Evolutionary conservation across 2,329 filamentous ascomycete genomes (phyloP).

Genomic region (Cordyceps militaris): DNA sequence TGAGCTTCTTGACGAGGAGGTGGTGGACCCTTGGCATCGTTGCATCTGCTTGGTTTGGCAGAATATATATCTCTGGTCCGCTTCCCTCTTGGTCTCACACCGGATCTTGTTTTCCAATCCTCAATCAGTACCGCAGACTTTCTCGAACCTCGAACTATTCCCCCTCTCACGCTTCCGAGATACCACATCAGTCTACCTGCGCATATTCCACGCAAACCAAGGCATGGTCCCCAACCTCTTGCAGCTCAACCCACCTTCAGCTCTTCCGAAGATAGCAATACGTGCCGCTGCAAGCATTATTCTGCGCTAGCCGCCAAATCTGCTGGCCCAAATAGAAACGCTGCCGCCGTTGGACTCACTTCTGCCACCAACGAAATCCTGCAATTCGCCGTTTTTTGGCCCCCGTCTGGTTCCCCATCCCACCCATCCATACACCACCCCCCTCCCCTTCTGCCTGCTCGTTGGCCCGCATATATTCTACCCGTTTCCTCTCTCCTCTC

Average conservation of each 20-base stretch:
- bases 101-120: not conserved
- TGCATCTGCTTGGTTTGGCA: constrained; percentile 4
- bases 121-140: not conserved
- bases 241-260: not conserved
- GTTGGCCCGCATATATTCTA: constrained; percentile 13
- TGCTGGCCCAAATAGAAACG: constrained; percentile 7
- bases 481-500: not conserved
- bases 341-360: constrained; percentile 10
- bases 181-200: not conserved
- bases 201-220: not conserved
- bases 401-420: constrained; percentile 4
- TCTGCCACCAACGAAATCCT: constrained; percentile 11
- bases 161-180: no score
- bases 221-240: not conserved
- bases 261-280: constrained; percentile 7
- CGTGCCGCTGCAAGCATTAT: constrained; percentile 1
- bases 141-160: not conserved
- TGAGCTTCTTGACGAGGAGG: constrained; percentile 4
- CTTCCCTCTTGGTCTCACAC: not conserved
- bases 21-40: constrained; percentile 8
- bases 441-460: constrained; percentile 2
- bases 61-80: constrained; percentile 11
- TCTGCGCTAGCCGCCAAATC: constrained; percentile 10
- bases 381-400: constrained; percentile 1
- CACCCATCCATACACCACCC: no score